Evolutionary conservation across 139 green algal genomes (phyloP), one percentile per base, ranked within the genome.

Genomic region (Pseudopediastrum boryanum): DNA sequence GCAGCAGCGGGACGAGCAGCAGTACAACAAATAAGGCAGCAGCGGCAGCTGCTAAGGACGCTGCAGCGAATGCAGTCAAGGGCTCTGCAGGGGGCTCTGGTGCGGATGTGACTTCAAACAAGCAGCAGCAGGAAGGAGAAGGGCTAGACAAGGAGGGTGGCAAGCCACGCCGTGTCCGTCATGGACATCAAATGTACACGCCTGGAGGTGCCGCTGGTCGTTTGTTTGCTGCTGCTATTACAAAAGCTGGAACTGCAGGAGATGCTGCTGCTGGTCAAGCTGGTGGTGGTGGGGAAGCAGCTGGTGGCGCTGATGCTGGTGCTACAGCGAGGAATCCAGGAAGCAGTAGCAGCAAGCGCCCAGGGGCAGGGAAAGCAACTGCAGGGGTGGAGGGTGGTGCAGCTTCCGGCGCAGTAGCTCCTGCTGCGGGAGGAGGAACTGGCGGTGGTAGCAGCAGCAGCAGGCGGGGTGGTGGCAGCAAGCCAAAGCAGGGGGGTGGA

Each of bases 1-100:
- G 71, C 71, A 21, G 71, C 71, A 25, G 71, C 71, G 23, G 71
- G 52, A 4, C 71, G n/a, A n/a, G n/a, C n/a, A n/a, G n/a, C n/a
- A n/a, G n/a, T n/a, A n/a, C n/a, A n/a, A n/a, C n/a, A n/a, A n/a
- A n/a, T n/a, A n/a, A 68, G 44, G 52, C 71, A 31, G 71, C 71
- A 38, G 71, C 71, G 19, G 66, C 71, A 36, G 71, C 71, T n/a
- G 71, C 71, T 5, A 78, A 78, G 35, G 71, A 54, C 43, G 66
- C 66, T 39, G 71, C 71, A 43, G 56, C 71, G 35, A 56, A 54
- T 46, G 71, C 51, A 8, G 54, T 54, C 41, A 78, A 78, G 54
- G n/a, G n/a, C n/a, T n/a, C n/a, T n/a, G n/a, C n/a, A n/a, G n/a
- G n/a, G n/a, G n/a, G n/a, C n/a, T n/a, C n/a, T n/a, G n/a, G n/a